phyloP scores from a whole-genome alignment of 1,139 yeast genomes.

The Yamadazyma mexicana region DNA sequence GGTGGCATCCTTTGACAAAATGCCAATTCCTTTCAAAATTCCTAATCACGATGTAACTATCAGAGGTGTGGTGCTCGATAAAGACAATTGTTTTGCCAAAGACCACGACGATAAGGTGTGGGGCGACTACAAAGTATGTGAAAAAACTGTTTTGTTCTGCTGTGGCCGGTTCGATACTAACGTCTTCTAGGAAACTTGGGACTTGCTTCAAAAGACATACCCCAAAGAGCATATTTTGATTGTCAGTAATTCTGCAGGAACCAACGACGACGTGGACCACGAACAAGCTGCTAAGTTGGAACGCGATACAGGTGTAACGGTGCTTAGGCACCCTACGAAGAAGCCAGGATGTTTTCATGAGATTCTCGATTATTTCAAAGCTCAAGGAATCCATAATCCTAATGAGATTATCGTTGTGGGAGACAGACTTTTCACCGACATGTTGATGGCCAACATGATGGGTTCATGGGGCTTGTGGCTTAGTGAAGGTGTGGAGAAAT shows the following conservation, averaged over 20 bases:
- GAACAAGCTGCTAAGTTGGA: constrained; percentile 69
- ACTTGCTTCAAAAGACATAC: constrained; percentile 49
- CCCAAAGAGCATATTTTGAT: constrained; percentile 71
- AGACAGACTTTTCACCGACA: constrained; percentile 86
- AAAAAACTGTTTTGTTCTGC: constrained; percentile 4
- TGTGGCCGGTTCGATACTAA: constrained; percentile 7
- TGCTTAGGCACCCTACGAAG: constrained; percentile 73
- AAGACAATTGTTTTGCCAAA: constrained; percentile 91
- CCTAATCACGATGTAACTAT: constrained; percentile 38
- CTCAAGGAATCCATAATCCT: constrained; percentile 48
- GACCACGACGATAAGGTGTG: constrained; percentile 81
- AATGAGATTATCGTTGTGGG: constrained; percentile 82
- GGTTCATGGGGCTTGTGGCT: constrained; percentile 88
- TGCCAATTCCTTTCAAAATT: constrained; percentile 45
- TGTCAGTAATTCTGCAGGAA: constrained; percentile 94
- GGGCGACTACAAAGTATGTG: constrained; percentile 46
- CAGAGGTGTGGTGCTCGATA: constrained; percentile 84
- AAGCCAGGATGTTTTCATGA: constrained; percentile 89
- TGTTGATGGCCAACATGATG: constrained; percentile 93
- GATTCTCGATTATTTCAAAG: constrained; percentile 57
- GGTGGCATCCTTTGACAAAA: constrained; percentile 64
- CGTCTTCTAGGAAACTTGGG: constrained; percentile 55
- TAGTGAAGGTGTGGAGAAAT: constrained; percentile 66
- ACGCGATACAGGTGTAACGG: constrained; percentile 68
- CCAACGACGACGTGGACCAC: constrained; percentile 65